Evolutionary conservation across 2,329 filamentous ascomycete species (phyloP).

Genomic region (Xylariaceae sp.): DNA sequence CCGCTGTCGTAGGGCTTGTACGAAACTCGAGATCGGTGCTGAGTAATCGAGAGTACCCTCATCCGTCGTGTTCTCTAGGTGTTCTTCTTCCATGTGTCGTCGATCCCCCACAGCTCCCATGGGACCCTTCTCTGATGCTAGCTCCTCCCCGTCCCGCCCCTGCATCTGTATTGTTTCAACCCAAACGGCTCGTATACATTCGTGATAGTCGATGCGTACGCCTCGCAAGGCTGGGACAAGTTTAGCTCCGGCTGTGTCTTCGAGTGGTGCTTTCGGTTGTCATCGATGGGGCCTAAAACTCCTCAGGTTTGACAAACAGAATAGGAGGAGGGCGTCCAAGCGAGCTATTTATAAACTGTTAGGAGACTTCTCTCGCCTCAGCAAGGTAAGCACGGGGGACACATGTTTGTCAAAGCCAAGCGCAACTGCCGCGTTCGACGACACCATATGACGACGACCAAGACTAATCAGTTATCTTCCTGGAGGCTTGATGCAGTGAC

Average conservation of each 20-base stretch:
- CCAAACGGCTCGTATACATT: slow-evolving; percentile 2
- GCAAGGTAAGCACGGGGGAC: slow-evolving; percentile 14
- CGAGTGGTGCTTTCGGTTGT: slow-evolving; percentile 5
- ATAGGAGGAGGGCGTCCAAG: slow-evolving; percentile 21
- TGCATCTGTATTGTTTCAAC: not conserved
- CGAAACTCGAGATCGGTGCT: not conserved
- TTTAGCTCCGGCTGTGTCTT: slow-evolving; percentile 19
- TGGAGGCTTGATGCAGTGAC: slow-evolving; percentile 24
- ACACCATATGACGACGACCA: slow-evolving; percentile 45
- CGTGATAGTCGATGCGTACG: not conserved
- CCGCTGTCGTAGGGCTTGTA: not conserved
- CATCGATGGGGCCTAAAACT: slow-evolving; percentile 8
- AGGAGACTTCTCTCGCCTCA: not conserved
- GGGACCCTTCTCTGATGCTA: not conserved
- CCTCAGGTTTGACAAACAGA: slow-evolving; percentile 20
- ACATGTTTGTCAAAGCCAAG: not conserved
- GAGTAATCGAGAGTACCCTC: not conserved
- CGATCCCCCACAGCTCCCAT: not conserved
- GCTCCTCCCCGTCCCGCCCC: not conserved
- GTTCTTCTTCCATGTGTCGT: slow-evolving; percentile 9
- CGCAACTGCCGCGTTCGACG: slow-evolving; percentile 11
- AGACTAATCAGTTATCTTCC: slow-evolving; percentile 11
- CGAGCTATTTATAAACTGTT: slow-evolving; percentile 31
- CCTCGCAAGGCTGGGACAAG: not conserved
- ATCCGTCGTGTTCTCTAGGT: slow-evolving; percentile 11